Evolutionary conservation across 2,329 filamentous ascomycete genomes (phyloP), one percentile per base, ranked within the genome.

Genomic region (Tolypocladium ophioglossoides): DNA sequence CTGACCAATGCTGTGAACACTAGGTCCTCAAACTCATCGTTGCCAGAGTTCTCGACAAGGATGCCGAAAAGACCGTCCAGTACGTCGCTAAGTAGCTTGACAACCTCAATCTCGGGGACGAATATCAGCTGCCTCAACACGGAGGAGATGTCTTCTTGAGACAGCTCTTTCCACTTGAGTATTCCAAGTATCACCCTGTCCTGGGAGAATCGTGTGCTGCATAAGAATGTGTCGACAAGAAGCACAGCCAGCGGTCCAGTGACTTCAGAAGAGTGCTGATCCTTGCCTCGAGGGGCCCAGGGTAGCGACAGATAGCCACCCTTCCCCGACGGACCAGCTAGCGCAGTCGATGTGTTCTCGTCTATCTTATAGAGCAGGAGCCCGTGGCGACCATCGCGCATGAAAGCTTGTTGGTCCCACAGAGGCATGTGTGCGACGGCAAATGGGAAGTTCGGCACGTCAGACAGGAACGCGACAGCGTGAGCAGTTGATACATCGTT

Each of bases 71-170:
- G 80, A 0, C 90, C 84, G 68, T 96, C 89, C 52, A 99, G 86
- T 1, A 97, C 91, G 62, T 95, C 87, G 58, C 82, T 87, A 9
- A 97, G 75, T 44, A 97, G 79, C 73, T 97, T 99, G 58, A 99
- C 94, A 37, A 99, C 89, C 70, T 99, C 95, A 54, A 97, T 96
- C 67, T 99, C 94, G 0, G 94, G 89, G 0, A 99, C 91, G 61
- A 97, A 97, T 22, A 91, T 85, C 50, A 97, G 82, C 60, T 91
- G 85, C 66, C 87, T 87, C 44, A 99, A 73, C 1, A 95, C 74
- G 27, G 83, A 78, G 1, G 88, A 77, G 1, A 97, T 77, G 38
- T 91, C 84, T 32, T 85, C 83, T 48, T 84, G 79, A 0, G 85
- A 77, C 41, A 85, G 78, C 14, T 92, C 86, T 64, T 84, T 89